These are phyloP conservation scores for Entomophthora muscae DNA, from an alignment of 371 early-diverging fungal genomes.

Conservation along the genomic window DNA sequence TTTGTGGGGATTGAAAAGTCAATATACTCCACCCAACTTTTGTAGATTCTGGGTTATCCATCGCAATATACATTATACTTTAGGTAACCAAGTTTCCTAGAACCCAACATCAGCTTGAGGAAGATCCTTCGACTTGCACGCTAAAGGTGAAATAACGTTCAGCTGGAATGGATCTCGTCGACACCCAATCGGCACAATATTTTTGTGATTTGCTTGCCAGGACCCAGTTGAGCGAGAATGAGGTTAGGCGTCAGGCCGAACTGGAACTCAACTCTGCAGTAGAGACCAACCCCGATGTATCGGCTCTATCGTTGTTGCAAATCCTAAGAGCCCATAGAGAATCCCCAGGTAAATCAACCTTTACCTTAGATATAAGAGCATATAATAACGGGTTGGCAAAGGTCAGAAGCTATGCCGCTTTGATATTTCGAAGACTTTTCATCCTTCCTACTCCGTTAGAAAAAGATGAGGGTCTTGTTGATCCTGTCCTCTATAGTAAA, in stretches of 20 bases:
- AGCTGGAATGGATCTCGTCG: too few relatives aligned
- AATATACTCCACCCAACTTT: too few relatives aligned
- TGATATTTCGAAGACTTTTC: constrained; percentile 2
- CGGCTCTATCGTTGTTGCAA: background rate
- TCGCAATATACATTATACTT: too few relatives aligned
- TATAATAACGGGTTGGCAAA: too few relatives aligned
- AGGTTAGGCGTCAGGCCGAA: background rate
- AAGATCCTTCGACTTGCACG: too few relatives aligned
- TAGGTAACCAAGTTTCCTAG: too few relatives aligned
- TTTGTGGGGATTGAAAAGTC: too few relatives aligned
- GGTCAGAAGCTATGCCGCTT: background rate
- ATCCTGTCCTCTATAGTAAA: background rate
- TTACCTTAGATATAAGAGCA: too few relatives aligned
- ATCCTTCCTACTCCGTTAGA: background rate
- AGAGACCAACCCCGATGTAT: background rate
- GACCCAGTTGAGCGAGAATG: background rate
- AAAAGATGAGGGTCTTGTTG: background rate
- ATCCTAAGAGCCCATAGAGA: background rate
- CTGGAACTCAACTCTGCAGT: background rate
- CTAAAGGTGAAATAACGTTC: too few relatives aligned
- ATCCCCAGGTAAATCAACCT: background rate
- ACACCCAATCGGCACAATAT: background rate
- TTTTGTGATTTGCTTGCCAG: background rate
- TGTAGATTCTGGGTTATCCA: too few relatives aligned
- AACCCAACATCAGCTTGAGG: too few relatives aligned